phyloP scores from a whole-genome alignment of 331 rosid genomes.

The Telfairia occidentalis region DNA sequence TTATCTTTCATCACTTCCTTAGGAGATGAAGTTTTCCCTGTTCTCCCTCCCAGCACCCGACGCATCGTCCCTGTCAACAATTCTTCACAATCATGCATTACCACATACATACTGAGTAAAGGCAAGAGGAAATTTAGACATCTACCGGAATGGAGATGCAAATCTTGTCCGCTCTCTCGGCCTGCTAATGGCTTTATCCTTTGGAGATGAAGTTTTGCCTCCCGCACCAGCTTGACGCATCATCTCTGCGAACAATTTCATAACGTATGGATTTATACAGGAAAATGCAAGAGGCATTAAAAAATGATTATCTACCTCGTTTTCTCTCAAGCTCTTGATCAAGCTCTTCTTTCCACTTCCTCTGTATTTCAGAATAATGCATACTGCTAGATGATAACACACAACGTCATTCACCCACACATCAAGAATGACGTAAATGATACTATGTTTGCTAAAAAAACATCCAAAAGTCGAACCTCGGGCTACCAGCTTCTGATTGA shows the following conservation, averaged over 20 bases:
- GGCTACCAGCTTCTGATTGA: conserved; percentile 69
- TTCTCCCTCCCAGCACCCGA: conserved; percentile 59
- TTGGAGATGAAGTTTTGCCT: conserved; percentile 84
- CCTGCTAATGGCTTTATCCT: conserved; percentile 55
- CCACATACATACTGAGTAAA: background rate
- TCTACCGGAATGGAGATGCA: conserved; percentile 68
- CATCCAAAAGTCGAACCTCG: conserved; percentile 44
- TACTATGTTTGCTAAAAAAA: background rate
- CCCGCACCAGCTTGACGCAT: conserved; percentile 84
- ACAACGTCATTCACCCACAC: conserved; percentile 5
- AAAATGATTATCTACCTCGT: conserved; percentile 52
- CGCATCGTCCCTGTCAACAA: conserved; percentile 75
- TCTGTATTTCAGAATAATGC: conserved; percentile 77
- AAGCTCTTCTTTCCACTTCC: conserved; percentile 98
- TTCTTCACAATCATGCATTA: background rate
- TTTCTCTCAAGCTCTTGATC: conserved; percentile 93
- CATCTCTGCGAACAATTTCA: conserved; percentile 54
- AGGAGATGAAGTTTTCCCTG: conserved; percentile 58
- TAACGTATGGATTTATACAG: background rate
- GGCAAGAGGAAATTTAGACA: conserved; percentile 13
- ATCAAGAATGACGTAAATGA: conserved; percentile 13
- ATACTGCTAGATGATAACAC: conserved; percentile 25
- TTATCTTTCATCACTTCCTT: conserved; percentile 53
- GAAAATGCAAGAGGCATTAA: background rate
- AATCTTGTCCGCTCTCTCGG: conserved; percentile 83